These are phyloP conservation scores for Thuidium tamariscinum DNA, from an alignment of 225 moss, liverwort and hornwort genomes.

Conservation along the genomic window DNA sequence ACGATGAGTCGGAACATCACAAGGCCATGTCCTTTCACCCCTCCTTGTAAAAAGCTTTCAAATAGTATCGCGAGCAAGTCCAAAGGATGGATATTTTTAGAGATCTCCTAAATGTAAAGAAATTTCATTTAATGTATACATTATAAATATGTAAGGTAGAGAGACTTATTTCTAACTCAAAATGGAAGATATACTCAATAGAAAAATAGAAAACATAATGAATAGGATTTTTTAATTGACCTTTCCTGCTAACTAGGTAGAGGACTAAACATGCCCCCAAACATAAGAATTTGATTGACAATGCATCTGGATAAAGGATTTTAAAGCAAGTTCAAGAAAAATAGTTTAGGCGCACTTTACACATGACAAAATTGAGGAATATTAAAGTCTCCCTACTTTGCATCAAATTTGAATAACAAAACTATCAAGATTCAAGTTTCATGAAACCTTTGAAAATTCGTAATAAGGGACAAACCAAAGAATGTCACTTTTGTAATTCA, in stretches of 20 bases:
- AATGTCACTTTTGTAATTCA: rapidly evolving
- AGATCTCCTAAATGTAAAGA: no score
- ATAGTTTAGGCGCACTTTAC: neutral
- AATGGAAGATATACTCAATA: no score
- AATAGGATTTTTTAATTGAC: neutral
- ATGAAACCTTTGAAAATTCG: neutral
- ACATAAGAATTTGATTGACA: neutral
- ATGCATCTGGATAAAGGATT: neutral
- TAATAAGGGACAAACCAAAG: neutral
- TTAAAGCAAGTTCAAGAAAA: neutral
- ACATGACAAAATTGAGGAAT: rapidly evolving
- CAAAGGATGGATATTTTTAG: no score
- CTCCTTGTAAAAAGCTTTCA: no score
- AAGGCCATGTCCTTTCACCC: no score
- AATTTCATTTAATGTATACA: no score
- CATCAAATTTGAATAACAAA: neutral
- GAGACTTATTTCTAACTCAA: neutral
- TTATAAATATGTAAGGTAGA: neutral
- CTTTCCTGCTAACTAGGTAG: rapidly evolving
- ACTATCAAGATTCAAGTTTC: neutral
- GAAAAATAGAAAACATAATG: neutral
- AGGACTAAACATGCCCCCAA: rapidly evolving
- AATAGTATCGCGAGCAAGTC: no score
- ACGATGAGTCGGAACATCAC: no score
- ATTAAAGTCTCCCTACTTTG: neutral